These are phyloP conservation scores for Nitzschia palea DNA, from an alignment of 108 stramenopile species.

Conservation along the genomic window DNA sequence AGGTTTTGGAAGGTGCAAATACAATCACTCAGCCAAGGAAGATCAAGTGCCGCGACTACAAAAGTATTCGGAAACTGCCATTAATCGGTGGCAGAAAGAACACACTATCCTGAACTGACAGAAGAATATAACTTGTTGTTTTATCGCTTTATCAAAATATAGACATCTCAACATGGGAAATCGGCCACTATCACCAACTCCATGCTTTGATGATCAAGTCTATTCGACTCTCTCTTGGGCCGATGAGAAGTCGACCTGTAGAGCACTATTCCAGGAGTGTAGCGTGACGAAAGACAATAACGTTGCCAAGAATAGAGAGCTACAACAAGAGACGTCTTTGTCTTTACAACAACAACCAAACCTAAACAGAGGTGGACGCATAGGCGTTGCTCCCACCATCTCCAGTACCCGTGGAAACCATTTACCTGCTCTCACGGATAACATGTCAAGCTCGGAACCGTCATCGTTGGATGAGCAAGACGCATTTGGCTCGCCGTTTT, in stretches of 20 bases:
- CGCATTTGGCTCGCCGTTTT: no score
- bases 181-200: neutral
- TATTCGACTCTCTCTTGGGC: slow-evolving; percentile 16
- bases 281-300: neutral
- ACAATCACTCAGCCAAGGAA: no score
- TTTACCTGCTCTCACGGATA: slow-evolving; percentile 9
- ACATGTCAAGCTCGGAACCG: slow-evolving; percentile 4
- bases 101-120: no score
- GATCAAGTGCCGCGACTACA: no score
- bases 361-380: no score
- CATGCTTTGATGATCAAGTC: slow-evolving; percentile 12
- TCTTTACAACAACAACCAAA: neutral
- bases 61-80: no score
- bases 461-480: neutral
- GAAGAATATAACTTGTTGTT: no score
- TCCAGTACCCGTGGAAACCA: no score
- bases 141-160: neutral
- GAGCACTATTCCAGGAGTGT: neutral
- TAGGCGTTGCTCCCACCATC: no score
- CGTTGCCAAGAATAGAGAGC: neutral
- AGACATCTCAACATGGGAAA: neutral
- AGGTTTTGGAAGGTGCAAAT: no score
- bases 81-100: no score
- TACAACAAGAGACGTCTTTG: neutral
- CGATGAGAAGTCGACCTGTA: neutral